Percentiles rank a stretch among this genome's conserved stretches.
Evolutionary conservation across 2,329 filamentous ascomycete genomes (phyloP).

Genomic region (Penicillium sp.): DNA sequence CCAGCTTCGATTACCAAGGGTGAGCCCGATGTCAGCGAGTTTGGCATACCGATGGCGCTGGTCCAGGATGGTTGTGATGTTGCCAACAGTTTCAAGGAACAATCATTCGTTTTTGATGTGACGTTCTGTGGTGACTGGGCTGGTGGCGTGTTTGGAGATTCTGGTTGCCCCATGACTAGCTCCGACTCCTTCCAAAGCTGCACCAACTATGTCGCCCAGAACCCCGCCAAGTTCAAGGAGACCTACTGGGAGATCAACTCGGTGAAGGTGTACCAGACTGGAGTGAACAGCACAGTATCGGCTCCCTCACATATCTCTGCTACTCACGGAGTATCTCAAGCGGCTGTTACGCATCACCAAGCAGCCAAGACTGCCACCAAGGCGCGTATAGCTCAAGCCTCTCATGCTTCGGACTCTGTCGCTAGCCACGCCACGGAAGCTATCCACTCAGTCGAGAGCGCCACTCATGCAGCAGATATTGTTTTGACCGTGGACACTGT

Average conservation of each 20-base stretch:
- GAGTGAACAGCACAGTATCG: constrained; percentile 10
- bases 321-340: neutral
- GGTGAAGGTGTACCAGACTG: constrained; percentile 61
- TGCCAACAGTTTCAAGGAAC: constrained; percentile 39
- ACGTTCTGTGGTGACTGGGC: constrained; percentile 60
- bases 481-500: neutral
- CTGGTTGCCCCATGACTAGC: constrained; percentile 57
- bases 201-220: constrained; percentile 67
- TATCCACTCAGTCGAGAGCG: neutral
- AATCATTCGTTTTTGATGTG: constrained; percentile 50
- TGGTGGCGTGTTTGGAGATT: constrained; percentile 50
- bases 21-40: constrained; percentile 46
- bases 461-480: neutral
- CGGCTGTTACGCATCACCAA: neutral
- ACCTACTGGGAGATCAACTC: constrained; percentile 78
- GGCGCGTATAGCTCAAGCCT: neutral
- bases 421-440: neutral
- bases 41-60: constrained; percentile 48
- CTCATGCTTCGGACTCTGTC: neutral
- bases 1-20: constrained; percentile 47
- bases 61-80: constrained; percentile 46
- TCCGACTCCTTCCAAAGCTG: constrained; percentile 64
- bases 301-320: constrained; percentile 1
- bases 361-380: neutral
- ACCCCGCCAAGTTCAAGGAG: constrained; percentile 68